Conservation (phyloP, 495 filamentous ascomycete species). For the Amorphotheca resinae region DNA sequence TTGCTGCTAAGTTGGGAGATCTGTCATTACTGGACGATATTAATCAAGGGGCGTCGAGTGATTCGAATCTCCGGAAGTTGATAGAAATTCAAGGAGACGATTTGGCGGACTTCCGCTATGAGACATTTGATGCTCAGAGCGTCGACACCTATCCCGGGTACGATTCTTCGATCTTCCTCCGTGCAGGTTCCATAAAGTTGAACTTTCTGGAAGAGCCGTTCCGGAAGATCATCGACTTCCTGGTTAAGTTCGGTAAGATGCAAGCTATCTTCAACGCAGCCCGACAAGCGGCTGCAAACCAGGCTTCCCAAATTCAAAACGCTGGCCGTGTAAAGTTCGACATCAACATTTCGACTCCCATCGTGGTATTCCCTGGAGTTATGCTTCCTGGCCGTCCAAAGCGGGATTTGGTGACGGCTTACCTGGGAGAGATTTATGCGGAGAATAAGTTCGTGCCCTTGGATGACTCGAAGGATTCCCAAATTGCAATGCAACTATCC, state of each 20-base stretch:
- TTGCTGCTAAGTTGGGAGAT: slow-evolving; percentile 77
- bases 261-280: slow-evolving; percentile 98
- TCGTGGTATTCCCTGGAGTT: slow-evolving; percentile 78
- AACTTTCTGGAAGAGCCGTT: slow-evolving; percentile 96
- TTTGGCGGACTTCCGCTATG: slow-evolving; percentile 94
- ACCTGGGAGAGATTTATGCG: slow-evolving; percentile 92
- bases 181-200: slow-evolving; percentile 87
- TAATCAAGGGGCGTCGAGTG: slow-evolving; percentile 59
- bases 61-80: slow-evolving; percentile 73
- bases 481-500: slow-evolving; percentile 76
- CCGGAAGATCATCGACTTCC: slow-evolving; percentile 94
- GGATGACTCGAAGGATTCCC: slow-evolving; percentile 53
- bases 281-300: slow-evolving; percentile 84
- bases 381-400: slow-evolving; percentile 43
- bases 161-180: slow-evolving; percentile 76
- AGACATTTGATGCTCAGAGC: slow-evolving; percentile 75
- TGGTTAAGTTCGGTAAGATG: slow-evolving; percentile 98
- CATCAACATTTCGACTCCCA: slow-evolving; percentile 83
- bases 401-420: slow-evolving; percentile 78
- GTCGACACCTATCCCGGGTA: slow-evolving; percentile 74
- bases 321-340: slow-evolving; percentile 87
- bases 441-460: slow-evolving; percentile 82
- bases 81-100: slow-evolving; percentile 91
- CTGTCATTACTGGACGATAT: slow-evolving; percentile 85
- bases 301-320: slow-evolving; percentile 81